Evolutionary conservation across 148 eudicot genomes (phyloP), one percentile per base, ranked within the genome.

Genomic region (Polygonum maritimum): DNA sequence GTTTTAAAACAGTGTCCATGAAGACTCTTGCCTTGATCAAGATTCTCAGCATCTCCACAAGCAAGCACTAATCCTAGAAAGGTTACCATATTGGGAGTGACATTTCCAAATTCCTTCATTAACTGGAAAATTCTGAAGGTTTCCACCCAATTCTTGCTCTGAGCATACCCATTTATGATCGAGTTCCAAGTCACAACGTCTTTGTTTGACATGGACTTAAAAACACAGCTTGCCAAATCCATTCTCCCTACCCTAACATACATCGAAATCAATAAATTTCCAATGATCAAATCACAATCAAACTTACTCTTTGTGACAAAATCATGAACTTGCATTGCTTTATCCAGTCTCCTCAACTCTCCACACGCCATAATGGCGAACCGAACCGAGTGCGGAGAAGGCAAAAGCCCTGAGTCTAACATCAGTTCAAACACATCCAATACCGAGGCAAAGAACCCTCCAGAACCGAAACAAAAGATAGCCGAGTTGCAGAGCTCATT

Each of bases 161-260:
- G 88, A 26, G 83, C 79, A 85, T 80, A 85, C 19, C 79, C 83
- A 19, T 81, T 78, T 67, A 85, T 80, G 51, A 82, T 67, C 22
- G 88, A 70, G 69, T 85, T 85, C 85, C 83, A 85, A n/a, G 83
- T 80, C 78, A 82, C 85, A 67, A 80, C 36, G 74, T 85, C 88
- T 77, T 77, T 85, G 45, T 76, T 48, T 54, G 54, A 14, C 85
- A 82, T 77, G 12, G 76, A 73, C 41, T 74, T 76, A 35, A 85
- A 85, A 44, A 74, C 75, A 67, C 52, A 16, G 19, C 41, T 75
- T 1, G 80, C 88, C 54, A 82, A 71, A 15, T 80, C 83, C 63
- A 85, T 21, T 69, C 79, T 67, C 7, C 79, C 83, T 80, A 82
- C 78, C 79, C 81, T 85, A 47, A 76, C 19, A 51, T 80, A 82